Base-by-base conservation (phyloP, 768 basidiomycete species). In the Stropharia rugosoannulata region DNA sequence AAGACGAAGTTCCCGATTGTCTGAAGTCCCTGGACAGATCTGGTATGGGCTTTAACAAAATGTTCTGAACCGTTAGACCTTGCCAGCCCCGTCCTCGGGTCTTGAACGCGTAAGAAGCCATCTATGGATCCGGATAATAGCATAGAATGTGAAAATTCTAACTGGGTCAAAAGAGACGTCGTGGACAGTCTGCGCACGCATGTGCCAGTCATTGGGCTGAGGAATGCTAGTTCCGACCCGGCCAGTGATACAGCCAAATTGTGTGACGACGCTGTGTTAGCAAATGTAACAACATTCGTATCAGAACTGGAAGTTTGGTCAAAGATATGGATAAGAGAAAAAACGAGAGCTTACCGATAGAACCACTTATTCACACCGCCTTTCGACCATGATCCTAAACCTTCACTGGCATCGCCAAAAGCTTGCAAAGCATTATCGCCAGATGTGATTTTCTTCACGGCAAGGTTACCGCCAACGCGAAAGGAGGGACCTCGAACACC, bases 321-420 rank as follows among this genome's bases (percentile, higher is more conserved):
- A 29, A 54, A n/a, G 15, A 4, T n/a, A 46, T 38, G 10, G 48
- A 27, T 25, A 51, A 10, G 29, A 47, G 27, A 37, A 41, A 49
- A 19, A 50, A 39, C 27, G 0, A 43, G 39, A 16, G 68, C 85
- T 61, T 64, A 91, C 90, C 80, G 80, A 69, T 77, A 83, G 64
- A 76, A 89, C 90, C 90, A 94, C 69, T 85, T 90, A 71, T 91
- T 93, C 68, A 84, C 77, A 25, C 91, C 92, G 43, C 91, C 92
- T 70, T 93, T 93, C 11, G 82, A 72, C 91, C 91, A 93, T 36
- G 86, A 82, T 36, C 91, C 91, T 32, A 93, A 55, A 12, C 90
- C 88, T 41, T 81, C 74, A 18, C 84, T 80, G n/a, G 80, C 75
- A 38, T 77, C 62, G 27, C 84, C 82, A 55, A 81, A 68, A 12